Base-by-base conservation (phyloP, 75 land plant genomes). In the Isoetes taiwanensis region DNA sequence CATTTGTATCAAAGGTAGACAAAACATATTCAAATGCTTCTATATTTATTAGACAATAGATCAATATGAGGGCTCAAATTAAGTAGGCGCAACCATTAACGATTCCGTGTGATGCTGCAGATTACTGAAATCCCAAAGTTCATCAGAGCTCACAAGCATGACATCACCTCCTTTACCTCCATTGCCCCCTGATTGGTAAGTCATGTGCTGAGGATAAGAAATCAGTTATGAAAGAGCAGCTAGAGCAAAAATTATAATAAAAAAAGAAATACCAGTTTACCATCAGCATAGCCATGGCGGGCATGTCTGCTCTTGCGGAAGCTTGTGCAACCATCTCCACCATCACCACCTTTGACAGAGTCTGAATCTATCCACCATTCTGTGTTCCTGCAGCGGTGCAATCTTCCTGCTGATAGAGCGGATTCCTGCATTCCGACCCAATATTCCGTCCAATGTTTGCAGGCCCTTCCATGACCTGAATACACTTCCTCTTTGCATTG, bases 91-190 rank as follows among this genome's bases (percentile, higher is more conserved):
- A n/a, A n/a, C n/a, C n/a, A n/a, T n/a, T n/a, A n/a, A n/a, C n/a
- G n/a, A n/a, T 75, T 86, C 97, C 56, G 76, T 20, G 69, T 81
- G 89, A 64, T 93, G 85, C 48, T 87, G 94, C 46, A 93, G 60
- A 66, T 72, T 62, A 40, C 93, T 78, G 62, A 87, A 81, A 64
- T 93, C 98, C 94, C 93, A 87, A 43, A 81, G 68, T 35, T 76
- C 59, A 11, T 78, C 39, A 21, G 94, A 78, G 63, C 95, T 81
- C 57, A 80, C 77, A 1, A 93, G 67, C 34, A 87, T 81, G 30
- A 93, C 98, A 72, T 93, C 85, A 16, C 98, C 98, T 50, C 98
- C 98, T 69, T 71, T 84, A 54, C 98, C 98, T 68, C 98, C 98
- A 77, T 77, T 81, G 2, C 95, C 98, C 57, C 97, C 97, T 88